Percentiles rank a stretch among this genome's conserved stretches.
phyloP scores from a whole-genome alignment of 345 rosid species.

The Hypericum perforatum region DNA sequence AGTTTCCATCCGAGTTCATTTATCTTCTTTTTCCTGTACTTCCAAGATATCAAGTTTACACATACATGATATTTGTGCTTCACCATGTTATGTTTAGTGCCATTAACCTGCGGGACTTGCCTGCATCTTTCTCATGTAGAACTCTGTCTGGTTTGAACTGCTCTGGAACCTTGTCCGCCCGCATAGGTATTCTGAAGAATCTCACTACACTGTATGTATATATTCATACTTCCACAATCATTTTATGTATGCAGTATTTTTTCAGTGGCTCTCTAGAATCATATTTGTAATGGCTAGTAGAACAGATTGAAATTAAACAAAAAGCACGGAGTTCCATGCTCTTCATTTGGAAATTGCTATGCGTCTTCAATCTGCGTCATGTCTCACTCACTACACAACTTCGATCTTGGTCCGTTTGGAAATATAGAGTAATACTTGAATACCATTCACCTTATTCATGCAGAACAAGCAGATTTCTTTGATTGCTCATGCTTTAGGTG shows the following conservation, averaged over 20 bases:
- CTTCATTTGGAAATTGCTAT: no score
- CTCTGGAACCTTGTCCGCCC: slow-evolving; percentile 64
- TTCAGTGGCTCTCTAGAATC: background rate
- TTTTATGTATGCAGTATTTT: background rate
- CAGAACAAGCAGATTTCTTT: no score
- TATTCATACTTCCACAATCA: slow-evolving; percentile 5
- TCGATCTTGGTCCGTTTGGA: no score
- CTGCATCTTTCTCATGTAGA: slow-evolving; percentile 33
- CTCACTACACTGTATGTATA: slow-evolving; percentile 71
- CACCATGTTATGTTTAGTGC: slow-evolving; percentile 6
- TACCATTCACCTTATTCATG: no score
- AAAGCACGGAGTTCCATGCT: no score
- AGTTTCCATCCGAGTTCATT: slow-evolving; percentile 20
- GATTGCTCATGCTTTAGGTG: no score
- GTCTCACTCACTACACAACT: no score
- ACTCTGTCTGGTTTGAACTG: slow-evolving; percentile 71
- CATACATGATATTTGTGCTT: slow-evolving; percentile 4
- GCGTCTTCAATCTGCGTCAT: no score
- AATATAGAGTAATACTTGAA: no score
- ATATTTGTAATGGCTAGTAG: background rate
- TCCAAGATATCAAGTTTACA: background rate
- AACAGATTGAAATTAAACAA: no score
- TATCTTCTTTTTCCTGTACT: background rate
- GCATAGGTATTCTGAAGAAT: slow-evolving; percentile 45
- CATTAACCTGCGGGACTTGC: no score